A percentile compares a stretch with the other conserved stretches of the same genome.
Evolutionary conservation across 2,329 filamentous ascomycete species (phyloP).

Genomic region (Trichophyton benhamiae): DNA sequence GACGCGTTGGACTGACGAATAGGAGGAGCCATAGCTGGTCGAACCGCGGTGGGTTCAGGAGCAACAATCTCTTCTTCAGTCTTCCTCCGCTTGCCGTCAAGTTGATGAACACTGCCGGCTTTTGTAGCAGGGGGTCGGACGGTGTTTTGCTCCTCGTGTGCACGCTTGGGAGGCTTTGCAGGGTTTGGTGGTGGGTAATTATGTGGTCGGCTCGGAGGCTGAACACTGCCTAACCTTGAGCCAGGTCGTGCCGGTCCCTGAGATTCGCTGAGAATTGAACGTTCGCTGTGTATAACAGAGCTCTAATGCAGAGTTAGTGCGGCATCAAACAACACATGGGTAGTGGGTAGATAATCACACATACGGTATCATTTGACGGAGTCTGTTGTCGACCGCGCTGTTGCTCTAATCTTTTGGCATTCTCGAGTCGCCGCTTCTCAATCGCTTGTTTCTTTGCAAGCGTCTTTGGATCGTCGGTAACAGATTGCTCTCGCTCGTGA

Average conservation of each 20-base stretch:
- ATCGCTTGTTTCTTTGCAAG: conserved; percentile 50
- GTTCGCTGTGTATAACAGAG: conserved; percentile 23
- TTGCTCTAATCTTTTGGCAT: conserved; percentile 34
- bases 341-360: conserved; percentile 8
- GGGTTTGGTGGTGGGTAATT: conserved; percentile 52
- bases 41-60: conserved; percentile 44
- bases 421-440: conserved; percentile 40
- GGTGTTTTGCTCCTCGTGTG: conserved; percentile 50
- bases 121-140: conserved; percentile 30
- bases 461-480: conserved; percentile 52
- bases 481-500: conserved; percentile 36
- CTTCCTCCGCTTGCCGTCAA: conserved; percentile 67
- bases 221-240: conserved; percentile 32
- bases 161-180: conserved; percentile 63
- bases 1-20: conserved; percentile 66
- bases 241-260: conserved; percentile 39
- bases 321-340: background rate
- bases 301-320: conserved; percentile 13
- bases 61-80: conserved; percentile 59
- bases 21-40: conserved; percentile 66
- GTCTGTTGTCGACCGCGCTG: conserved; percentile 32
- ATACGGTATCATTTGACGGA: conserved; percentile 27
- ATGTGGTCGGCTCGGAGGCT: conserved; percentile 50
- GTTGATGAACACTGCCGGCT: conserved; percentile 45
- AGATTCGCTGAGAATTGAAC: conserved; percentile 15